Evolutionary conservation across 345 rosid genomes (phyloP).

Genomic region (Populus simonii): DNA sequence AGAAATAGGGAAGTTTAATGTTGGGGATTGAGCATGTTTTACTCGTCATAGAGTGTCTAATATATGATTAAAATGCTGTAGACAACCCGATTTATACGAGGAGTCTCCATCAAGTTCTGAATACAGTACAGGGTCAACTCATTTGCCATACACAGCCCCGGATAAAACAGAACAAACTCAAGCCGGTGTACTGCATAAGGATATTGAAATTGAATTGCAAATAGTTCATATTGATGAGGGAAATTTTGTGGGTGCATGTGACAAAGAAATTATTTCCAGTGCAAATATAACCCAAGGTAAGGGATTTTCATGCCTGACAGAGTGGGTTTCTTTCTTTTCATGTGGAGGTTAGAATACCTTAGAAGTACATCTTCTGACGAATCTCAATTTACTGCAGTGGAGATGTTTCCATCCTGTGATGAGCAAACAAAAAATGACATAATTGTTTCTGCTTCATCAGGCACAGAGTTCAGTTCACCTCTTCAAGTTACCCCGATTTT

Average conservation of each 20-base stretch:
- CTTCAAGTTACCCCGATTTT: conserved; percentile 84
- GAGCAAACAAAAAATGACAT: conserved; percentile 35
- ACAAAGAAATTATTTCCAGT: conserved; percentile 37
- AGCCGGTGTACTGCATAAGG: conserved; percentile 36
- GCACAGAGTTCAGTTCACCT: conserved; percentile 70
- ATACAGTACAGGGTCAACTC: conserved; percentile 80
- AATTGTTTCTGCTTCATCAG: conserved; percentile 46
- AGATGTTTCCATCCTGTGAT: conserved; percentile 37
- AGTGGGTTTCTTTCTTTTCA: conserved; percentile 1
- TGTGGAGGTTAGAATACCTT: not conserved
- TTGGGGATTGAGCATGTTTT: conserved; percentile 12
- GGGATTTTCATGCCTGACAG: not conserved
- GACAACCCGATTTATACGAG: conserved; percentile 78
- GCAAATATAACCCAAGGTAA: conserved; percentile 50
- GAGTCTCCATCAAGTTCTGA: conserved; percentile 87
- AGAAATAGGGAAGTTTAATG: not conserved
- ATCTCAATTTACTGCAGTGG: conserved; percentile 31
- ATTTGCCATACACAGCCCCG: conserved; percentile 34
- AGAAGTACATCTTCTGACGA: conserved; percentile 12
- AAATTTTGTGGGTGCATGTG: conserved; percentile 29
- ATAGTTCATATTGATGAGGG: conserved; percentile 24
- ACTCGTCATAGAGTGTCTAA: conserved; percentile 20
- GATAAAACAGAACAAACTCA: conserved; percentile 46
- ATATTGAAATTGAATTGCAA: conserved; percentile 29
- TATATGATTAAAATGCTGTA: conserved; percentile 23